A percentile compares a stretch with the other conserved stretches of the same genome.
These are phyloP conservation scores for Pseudogymnoascus sp. DNA, from an alignment of 2,329 filamentous ascomycete genomes.

Conservation along the genomic window DNA sequence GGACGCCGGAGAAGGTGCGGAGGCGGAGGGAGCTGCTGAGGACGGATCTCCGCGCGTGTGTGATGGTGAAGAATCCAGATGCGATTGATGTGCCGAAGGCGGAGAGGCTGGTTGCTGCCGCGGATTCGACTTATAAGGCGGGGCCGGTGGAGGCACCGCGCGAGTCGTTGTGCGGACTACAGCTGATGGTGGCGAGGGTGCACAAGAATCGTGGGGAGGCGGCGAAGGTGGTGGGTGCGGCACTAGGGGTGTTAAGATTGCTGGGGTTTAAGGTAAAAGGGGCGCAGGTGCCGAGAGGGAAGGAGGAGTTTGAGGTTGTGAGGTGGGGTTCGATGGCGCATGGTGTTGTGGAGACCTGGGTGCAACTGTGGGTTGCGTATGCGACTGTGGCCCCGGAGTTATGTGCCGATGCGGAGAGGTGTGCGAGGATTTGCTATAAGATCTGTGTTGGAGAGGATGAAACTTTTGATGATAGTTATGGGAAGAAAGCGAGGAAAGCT, in stretches of 20 bases:
- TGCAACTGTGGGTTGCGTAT: conserved; percentile 25
- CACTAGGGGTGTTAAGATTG: background rate
- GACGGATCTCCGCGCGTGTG: background rate
- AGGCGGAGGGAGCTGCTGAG: background rate
- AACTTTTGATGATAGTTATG: conserved; percentile 23
- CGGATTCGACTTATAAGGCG: background rate
- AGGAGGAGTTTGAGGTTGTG: background rate
- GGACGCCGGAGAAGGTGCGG: background rate
- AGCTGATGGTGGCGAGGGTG: background rate
- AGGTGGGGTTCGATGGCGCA: conserved; percentile 28
- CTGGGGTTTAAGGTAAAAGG: background rate
- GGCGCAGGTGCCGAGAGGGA: background rate
- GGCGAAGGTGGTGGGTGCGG: background rate
- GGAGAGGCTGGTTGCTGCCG: background rate
- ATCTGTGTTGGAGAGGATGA: conserved; percentile 31
- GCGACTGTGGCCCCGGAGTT: conserved; percentile 16
- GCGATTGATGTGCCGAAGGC: background rate
- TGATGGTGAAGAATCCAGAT: background rate
- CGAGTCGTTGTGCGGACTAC: background rate
- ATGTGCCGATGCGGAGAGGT: conserved; percentile 22
- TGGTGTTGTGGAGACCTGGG: conserved; percentile 24
- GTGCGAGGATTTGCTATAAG: conserved; percentile 28
- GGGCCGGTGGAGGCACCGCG: background rate
- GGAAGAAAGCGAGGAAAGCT: conserved; percentile 16
- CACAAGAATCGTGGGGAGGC: background rate